Conservation (phyloP, 495 filamentous ascomycete genomes). For the Annulohypoxylon stygium region DNA sequence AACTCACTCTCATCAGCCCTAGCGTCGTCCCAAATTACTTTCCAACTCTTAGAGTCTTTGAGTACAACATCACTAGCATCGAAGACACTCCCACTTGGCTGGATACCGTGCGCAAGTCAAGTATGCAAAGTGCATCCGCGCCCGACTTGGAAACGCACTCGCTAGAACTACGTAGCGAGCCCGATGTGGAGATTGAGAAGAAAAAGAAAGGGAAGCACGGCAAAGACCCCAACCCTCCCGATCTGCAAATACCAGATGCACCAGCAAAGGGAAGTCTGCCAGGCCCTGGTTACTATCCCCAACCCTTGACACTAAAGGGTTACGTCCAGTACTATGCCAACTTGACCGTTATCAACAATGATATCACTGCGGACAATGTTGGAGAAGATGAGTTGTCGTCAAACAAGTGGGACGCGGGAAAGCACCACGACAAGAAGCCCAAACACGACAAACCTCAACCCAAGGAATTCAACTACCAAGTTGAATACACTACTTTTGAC, state of each 20-base stretch:
- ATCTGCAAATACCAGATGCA: conserved; percentile 74
- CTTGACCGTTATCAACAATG: conserved; percentile 85
- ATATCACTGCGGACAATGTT: conserved; percentile 53
- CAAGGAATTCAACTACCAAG: conserved; percentile 77
- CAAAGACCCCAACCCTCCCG: conserved; percentile 69
- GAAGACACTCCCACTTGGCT: conserved; percentile 66
- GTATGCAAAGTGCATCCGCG: background rate
- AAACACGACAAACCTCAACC: conserved; percentile 64
- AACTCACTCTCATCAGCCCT: conserved; percentile 80
- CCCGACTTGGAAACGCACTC: conserved; percentile 27
- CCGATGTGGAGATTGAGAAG: conserved; percentile 46
- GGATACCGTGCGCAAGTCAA: conserved; percentile 41
- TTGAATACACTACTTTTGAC: conserved; percentile 86
- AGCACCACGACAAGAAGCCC: conserved; percentile 67
- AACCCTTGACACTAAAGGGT: conserved; percentile 78
- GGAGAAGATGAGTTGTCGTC: conserved; percentile 45
- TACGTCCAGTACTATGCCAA: conserved; percentile 96
- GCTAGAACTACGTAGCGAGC: conserved; percentile 42
- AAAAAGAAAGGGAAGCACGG: conserved; percentile 65
- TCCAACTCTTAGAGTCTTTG: conserved; percentile 84
- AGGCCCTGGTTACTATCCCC: conserved; percentile 91
- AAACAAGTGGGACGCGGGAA: conserved; percentile 65
- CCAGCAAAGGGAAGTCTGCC: conserved; percentile 81
- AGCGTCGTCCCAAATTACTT: conserved; percentile 96
- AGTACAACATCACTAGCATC: conserved; percentile 93